Conservation (phyloP, 2,329 filamentous ascomycete genomes). For the Grosmannia penicillata region DNA sequence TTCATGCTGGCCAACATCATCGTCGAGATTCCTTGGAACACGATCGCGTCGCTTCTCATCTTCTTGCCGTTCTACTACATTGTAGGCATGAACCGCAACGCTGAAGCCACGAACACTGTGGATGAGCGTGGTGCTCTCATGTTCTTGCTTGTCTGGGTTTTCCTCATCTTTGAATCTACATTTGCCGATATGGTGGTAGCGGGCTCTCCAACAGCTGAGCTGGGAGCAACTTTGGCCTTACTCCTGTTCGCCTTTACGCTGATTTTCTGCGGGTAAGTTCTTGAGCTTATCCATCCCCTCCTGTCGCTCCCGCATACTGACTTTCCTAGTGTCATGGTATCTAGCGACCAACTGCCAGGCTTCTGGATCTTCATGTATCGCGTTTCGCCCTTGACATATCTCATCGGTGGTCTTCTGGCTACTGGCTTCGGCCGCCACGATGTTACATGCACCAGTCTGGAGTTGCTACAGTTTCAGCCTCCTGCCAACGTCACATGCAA, state of each 20-base stretch:
- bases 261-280: conserved; percentile 44
- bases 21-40: conserved; percentile 55
- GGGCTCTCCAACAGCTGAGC: conserved; percentile 46
- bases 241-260: conserved; percentile 40
- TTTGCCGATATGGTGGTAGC: conserved; percentile 63
- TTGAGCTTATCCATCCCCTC: conserved; percentile 12
- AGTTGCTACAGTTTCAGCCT: conserved; percentile 50
- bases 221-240: conserved; percentile 50
- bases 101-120: conserved; percentile 41
- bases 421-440: conserved; percentile 44
- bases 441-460: conserved; percentile 36
- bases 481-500: conserved; percentile 47
- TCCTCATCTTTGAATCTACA: conserved; percentile 56
- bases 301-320: not conserved
- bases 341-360: conserved; percentile 40
- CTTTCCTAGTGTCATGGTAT: conserved; percentile 36
- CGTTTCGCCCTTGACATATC: conserved; percentile 27
- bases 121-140: conserved; percentile 60
- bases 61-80: conserved; percentile 48
- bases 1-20: conserved; percentile 51
- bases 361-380: conserved; percentile 62
- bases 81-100: conserved; percentile 53
- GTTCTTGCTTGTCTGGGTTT: conserved; percentile 67
- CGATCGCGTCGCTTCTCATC: conserved; percentile 22
- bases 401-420: conserved; percentile 51